Conservation (phyloP, 1,139 yeast species). For the Schwanniomyces etchellsii region DNA sequence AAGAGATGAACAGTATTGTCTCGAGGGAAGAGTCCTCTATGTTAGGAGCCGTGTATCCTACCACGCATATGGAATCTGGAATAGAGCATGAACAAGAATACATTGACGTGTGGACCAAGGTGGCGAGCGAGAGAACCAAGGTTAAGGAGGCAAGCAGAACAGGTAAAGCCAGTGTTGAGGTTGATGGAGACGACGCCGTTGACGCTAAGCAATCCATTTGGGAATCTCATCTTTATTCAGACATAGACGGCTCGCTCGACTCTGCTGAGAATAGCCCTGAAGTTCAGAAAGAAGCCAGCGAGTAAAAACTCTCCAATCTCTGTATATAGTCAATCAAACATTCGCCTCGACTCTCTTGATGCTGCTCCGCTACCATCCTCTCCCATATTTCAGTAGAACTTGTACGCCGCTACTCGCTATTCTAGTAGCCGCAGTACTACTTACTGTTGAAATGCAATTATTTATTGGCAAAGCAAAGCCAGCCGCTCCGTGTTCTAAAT, state of each 20-base stretch:
- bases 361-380: no score
- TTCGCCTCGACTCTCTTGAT: no score
- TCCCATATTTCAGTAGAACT: no score
- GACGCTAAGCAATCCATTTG: slow-evolving; percentile 21
- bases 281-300: background rate
- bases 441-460: no score
- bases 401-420: no score
- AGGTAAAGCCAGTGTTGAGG: slow-evolving; percentile 21
- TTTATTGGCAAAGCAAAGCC: no score
- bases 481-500: no score
- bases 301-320: slow-evolving; percentile 1
- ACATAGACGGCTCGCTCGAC: slow-evolving; percentile 4
- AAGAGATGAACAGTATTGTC: slow-evolving; percentile 71
- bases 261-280: slow-evolving; percentile 1
- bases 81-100: slow-evolving; percentile 64
- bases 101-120: slow-evolving; percentile 66
- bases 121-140: slow-evolving; percentile 60
- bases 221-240: slow-evolving; percentile 18
- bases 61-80: slow-evolving; percentile 61
- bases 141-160: slow-evolving; percentile 38
- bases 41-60: slow-evolving; percentile 74
- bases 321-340: slow-evolving; percentile 2
- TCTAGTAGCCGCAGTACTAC: no score
- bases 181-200: slow-evolving; percentile 19
- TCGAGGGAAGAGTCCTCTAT: slow-evolving; percentile 78